Percentiles rank a stretch among this genome's conserved stretches.
Conservation (phyloP, 306 rosid species). For the Castanea mollissima region DNA sequence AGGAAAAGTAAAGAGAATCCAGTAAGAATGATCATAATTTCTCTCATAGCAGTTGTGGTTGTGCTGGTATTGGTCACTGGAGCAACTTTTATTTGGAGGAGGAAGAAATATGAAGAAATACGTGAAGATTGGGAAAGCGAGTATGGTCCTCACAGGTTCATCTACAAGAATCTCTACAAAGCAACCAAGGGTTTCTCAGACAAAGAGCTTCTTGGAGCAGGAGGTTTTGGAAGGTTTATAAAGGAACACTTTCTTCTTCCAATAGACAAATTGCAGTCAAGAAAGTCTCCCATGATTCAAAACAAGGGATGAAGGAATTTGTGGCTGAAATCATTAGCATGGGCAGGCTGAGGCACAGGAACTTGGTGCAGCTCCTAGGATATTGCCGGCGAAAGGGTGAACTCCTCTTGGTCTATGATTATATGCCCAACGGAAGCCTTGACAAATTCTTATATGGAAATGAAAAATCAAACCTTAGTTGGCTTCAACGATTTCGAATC, state of each 20-base stretch:
- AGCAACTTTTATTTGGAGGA: constrained; percentile 12
- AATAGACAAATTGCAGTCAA: constrained; percentile 65
- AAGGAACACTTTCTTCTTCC: constrained; percentile 50
- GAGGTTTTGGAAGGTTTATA: constrained; percentile 79
- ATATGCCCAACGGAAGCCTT: constrained; percentile 74
- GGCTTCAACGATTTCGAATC: constrained; percentile 60
- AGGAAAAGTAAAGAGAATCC: background rate
- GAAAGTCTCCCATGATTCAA: constrained; percentile 59
- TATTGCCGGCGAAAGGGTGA: constrained; percentile 64
- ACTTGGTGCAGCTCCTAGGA: constrained; percentile 59
- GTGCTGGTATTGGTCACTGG: no score
- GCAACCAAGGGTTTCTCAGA: constrained; percentile 69
- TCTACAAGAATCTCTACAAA: constrained; percentile 46
- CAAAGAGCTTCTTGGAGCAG: constrained; percentile 50
- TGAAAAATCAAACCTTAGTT: constrained; percentile 39
- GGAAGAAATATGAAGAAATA: constrained; percentile 39
- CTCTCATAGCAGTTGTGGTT: background rate
- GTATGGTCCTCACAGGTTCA: constrained; percentile 63
- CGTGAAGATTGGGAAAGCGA: constrained; percentile 68
- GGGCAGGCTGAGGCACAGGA: constrained; percentile 67
- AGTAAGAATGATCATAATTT: background rate
- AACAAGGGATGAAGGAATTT: constrained; percentile 53
- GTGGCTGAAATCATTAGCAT: constrained; percentile 11
- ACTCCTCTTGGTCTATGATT: constrained; percentile 60
- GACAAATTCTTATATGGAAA: constrained; percentile 42